Base-by-base conservation (phyloP, 2,329 filamentous ascomycete species). In the Bipolaris bicolor region DNA sequence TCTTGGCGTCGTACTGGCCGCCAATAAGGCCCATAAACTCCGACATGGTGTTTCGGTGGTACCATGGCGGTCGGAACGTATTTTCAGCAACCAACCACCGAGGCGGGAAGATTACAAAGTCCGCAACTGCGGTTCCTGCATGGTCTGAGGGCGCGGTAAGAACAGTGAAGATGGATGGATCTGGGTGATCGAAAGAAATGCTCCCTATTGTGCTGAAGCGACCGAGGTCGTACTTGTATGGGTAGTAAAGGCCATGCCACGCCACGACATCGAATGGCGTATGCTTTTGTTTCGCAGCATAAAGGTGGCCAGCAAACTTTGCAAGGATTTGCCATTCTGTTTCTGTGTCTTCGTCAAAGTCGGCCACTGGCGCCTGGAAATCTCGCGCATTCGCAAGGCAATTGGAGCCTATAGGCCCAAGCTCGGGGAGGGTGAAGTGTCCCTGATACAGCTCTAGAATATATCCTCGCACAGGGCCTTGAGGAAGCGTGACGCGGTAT, bases 51-150 rank as follows among this genome's bases (percentile, higher is more conserved):
- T 89, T 89, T 43, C 86, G 84, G 76, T 90, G 88, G 78, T 88
- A 90, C 82, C 87, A 91, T 0, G 89, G 88, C 22, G 87, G 87
- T 5, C 88, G 84, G 80, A 90, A 90, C 0, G 88, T 90, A 69
- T 88, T 82, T 66, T 89, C 86, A 1, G 83, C 84, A 0, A 89
- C 87, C 33, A 90, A 82, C 88, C 88, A 91, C 49, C 88, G 82
- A 1, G 88, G 88, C 9, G 88, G 87, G 77, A 91, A 90, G 73
- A 90, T 86, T 67, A 90, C 86, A 65, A 91, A 90, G 77, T 91
- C 88, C 6, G 86, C 87, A 2, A 89, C 77, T 0, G 85, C 81
- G 0, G 84, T 84, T 7, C 82, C 82, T 4, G 81, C 76, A n/a
- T 78, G 77, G 54, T 80, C 77, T 5, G 85, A 86, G 24, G 83